Conservation (phyloP, 495 filamentous ascomycete genomes). For the Pseudotulostoma volvatum region DNA sequence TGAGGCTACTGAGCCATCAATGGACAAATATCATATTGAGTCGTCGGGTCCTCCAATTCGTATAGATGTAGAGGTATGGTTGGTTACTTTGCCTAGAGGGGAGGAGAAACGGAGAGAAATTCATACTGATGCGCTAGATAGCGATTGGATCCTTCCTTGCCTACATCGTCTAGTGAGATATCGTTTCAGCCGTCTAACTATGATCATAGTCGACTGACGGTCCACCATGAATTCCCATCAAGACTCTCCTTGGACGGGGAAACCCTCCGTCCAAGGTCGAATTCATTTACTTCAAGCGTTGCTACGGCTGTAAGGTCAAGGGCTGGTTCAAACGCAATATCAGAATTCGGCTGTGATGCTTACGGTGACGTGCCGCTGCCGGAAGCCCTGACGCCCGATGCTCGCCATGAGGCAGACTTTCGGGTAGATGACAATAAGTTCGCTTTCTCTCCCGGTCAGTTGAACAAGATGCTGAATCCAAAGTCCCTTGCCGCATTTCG, state of each 20-base stretch:
- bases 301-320: conserved; percentile 26
- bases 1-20: no score
- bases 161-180: no score
- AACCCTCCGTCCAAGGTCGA: conserved; percentile 31
- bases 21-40: no score
- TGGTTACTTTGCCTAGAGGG: no score
- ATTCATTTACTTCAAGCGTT: conserved; percentile 29
- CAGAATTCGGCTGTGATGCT: conserved; percentile 12
- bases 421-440: conserved; percentile 50
- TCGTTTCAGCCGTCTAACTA: no score
- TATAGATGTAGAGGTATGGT: no score
- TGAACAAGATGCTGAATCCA: conserved; percentile 60
- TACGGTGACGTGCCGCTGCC: conserved; percentile 30
- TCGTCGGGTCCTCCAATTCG: no score
- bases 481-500: conserved; percentile 58
- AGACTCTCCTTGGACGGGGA: conserved; percentile 33
- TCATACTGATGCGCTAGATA: no score
- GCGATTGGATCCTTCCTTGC: no score
- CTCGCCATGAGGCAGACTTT: conserved; percentile 47
- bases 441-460: conserved; percentile 50
- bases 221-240: conserved; percentile 19
- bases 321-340: conserved; percentile 23
- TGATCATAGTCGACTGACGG: conserved; percentile 14
- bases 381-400: conserved; percentile 51
- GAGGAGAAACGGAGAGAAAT: no score